Evolutionary conservation across 768 basidiomycete species (phyloP), one percentile per base, ranked within the genome.

Genomic region (Termitomyces sp.): DNA sequence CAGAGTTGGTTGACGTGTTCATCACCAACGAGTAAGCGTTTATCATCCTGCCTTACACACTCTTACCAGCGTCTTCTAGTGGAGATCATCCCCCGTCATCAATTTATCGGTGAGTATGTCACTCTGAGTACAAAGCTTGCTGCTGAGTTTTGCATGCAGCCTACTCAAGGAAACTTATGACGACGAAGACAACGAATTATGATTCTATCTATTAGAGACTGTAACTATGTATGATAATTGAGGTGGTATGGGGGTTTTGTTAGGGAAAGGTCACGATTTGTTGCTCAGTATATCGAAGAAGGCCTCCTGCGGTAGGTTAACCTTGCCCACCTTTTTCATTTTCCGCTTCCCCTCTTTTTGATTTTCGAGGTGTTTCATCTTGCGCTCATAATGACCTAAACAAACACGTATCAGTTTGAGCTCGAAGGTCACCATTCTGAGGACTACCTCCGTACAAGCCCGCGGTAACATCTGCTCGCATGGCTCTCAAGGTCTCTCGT

Each of bases 41-140:
- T 59, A 72, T 34, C 22, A 13, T 20, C n/a, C 18, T 31, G 53
- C 26, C 26, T 46, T 22, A 27, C 36, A 43, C 7, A 18, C 32
- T 58, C 59, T 18, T 62, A 22, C 59, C 46, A 18, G 12, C 9
- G 18, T 26, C 8, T 14, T 55, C 43, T 62, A 98, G 95, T 63
- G 96, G 96, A 22, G 96, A 97, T 69, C 95, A 98, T 69, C 92
- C 95, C 24, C 94, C 96, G 20, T 92, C 94, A 18, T 93, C 94
- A 53, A 88, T 98, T 64, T 93, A 94, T 68, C 79, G 93, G 87
- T 83, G 63, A 64, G 79, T 65, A n/a, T 46, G 43, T 5, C 42
- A 20, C 53, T 27, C 53, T 27, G 31, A 52, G 34, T 31, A 13
- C 20, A 26, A 18, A 57, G 52, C 43, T 18, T 41, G 59, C 20